Evolutionary conservation across 2,329 filamentous ascomycete genomes (phyloP).

Genomic region (Paracoccidioides brasiliensis): DNA sequence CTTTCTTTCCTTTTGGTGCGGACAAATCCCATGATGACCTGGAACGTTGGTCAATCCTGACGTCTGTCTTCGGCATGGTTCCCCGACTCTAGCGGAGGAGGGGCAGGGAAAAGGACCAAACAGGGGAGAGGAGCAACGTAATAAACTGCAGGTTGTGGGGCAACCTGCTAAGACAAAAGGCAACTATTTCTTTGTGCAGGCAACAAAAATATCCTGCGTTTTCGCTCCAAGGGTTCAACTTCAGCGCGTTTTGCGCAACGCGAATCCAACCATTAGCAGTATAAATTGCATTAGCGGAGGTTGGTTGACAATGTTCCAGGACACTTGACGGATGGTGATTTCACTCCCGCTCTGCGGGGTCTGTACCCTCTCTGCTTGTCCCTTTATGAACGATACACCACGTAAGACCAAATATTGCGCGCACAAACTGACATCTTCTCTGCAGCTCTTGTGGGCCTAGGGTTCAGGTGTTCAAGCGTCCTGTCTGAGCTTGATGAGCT

Average conservation of each 20-base stretch:
- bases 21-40: not conserved
- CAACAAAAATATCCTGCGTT: not conserved
- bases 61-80: not conserved
- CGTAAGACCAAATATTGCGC: conserved; percentile 9
- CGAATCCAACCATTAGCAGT: conserved; percentile 8
- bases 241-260: conserved; percentile 11
- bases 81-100: not conserved
- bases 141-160: not conserved
- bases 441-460: conserved; percentile 13
- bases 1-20: not conserved
- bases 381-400: conserved; percentile 5
- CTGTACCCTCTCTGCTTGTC: conserved; percentile 8
- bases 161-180: not conserved
- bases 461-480: conserved; percentile 7
- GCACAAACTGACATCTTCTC: conserved; percentile 12
- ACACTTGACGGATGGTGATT: conserved; percentile 6
- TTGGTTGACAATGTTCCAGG: conserved; percentile 7
- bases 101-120: not conserved
- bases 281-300: conserved; percentile 12
- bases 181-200: conserved; percentile 3
- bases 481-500: conserved; percentile 11
- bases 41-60: not conserved
- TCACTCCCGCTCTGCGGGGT: conserved; percentile 19
- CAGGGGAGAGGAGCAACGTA: not conserved
- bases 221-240: conserved; percentile 1